phyloP scores from a whole-genome alignment of 2,329 filamentous ascomycete genomes.

The Calonectria pseudoreteaudii region DNA sequence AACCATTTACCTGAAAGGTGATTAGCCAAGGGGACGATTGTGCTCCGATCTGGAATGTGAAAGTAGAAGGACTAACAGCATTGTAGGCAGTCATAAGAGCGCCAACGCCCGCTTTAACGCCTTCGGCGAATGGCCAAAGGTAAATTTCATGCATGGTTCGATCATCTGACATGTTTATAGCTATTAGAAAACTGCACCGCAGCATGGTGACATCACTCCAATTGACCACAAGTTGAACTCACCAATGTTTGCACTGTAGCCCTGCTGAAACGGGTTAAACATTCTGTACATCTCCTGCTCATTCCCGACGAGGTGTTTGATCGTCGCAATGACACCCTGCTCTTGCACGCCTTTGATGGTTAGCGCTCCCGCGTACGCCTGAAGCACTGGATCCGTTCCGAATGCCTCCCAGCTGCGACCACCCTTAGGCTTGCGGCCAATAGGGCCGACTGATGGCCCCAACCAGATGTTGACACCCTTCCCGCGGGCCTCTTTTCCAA shows the following conservation, averaged over 20 bases:
- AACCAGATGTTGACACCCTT: conserved; percentile 80
- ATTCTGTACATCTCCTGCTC: conserved; percentile 70
- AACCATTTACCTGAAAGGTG: conserved; percentile 69
- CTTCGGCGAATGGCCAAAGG: conserved; percentile 87
- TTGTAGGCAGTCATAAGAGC: conserved; percentile 92
- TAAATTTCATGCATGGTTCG: conserved; percentile 81
- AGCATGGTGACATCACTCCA: not conserved
- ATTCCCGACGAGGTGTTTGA: conserved; percentile 68
- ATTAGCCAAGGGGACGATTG: not conserved
- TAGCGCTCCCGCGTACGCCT: conserved; percentile 81
- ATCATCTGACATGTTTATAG: conserved; percentile 60
- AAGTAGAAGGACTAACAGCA: conserved; percentile 51
- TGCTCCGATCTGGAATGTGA: not conserved
- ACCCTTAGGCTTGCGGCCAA: conserved; percentile 78
- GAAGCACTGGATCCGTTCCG: conserved; percentile 76
- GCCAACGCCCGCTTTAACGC: conserved; percentile 82
- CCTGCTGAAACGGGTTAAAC: conserved; percentile 33
- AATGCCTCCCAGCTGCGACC: conserved; percentile 84
- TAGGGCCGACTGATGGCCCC: conserved; percentile 76
- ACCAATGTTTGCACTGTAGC: conserved; percentile 80
- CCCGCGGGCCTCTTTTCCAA: conserved; percentile 78
- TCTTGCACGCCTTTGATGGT: conserved; percentile 80
- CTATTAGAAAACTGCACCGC: not conserved
- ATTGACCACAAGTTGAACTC: conserved; percentile 45
- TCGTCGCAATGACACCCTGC: conserved; percentile 67